phyloP scores from a whole-genome alignment of 139 green algal genomes.

The Tetradesmus lagerheimii region DNA sequence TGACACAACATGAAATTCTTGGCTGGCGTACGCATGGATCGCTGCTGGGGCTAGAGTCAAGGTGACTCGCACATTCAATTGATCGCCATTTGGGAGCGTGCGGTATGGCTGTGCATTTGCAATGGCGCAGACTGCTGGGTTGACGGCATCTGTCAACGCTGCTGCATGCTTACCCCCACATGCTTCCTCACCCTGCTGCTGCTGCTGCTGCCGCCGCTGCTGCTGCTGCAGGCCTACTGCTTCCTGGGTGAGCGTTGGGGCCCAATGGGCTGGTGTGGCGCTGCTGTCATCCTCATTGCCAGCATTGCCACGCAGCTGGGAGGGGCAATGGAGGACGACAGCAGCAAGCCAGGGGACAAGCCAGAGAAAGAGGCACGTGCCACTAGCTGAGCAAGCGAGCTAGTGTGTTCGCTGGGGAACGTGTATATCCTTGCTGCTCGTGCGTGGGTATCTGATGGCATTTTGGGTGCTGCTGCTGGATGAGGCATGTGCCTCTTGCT shows the following conservation, averaged over 20 bases:
- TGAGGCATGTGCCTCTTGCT: too few species aligned
- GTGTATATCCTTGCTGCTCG: neutral
- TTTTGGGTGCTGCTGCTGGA: too few species aligned
- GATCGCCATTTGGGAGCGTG: too few species aligned
- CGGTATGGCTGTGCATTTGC: too few species aligned
- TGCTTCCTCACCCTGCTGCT: neutral
- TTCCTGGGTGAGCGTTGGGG: slow-evolving; percentile 81
- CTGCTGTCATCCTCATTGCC: slow-evolving; percentile 70
- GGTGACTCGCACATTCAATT: too few species aligned
- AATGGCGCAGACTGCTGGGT: too few species aligned
- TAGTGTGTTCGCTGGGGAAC: neutral
- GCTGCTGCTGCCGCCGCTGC: slow-evolving; percentile 59
- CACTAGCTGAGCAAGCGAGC: neutral
- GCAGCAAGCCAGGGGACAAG: neutral
- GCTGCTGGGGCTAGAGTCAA: too few species aligned
- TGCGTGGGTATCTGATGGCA: neutral
- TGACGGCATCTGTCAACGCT: too few species aligned
- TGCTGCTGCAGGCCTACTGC: slow-evolving; percentile 58
- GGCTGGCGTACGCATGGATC: too few species aligned
- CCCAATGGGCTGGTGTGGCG: slow-evolving; percentile 67
- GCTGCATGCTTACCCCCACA: neutral
- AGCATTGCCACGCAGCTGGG: slow-evolving; percentile 64
- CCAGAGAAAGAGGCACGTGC: neutral
- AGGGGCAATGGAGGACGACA: neutral
- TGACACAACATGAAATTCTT: too few species aligned